These are phyloP conservation scores for Erythrobasidium hasegawianum DNA, from an alignment of 1,284 basidiomycete species.

Conservation along the genomic window DNA sequence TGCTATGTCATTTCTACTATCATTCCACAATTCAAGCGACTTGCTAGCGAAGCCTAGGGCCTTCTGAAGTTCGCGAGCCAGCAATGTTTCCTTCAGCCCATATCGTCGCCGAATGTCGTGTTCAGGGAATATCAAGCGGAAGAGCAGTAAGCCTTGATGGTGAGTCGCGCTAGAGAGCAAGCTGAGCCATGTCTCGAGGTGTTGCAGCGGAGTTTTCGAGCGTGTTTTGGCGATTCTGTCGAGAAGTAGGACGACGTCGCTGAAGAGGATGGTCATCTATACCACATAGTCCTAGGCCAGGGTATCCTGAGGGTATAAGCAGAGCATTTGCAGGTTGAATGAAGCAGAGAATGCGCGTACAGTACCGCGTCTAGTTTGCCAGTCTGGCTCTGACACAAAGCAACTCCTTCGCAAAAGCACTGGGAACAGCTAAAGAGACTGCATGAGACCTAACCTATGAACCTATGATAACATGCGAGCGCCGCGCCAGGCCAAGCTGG, in stretches of 20 bases:
- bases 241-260: slow-evolving; percentile 27
- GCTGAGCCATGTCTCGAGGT: slow-evolving; percentile 14
- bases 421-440: too few relatives aligned
- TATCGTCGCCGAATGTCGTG: slow-evolving; percentile 68
- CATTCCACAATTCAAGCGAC: neutral
- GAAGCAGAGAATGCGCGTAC: too few relatives aligned
- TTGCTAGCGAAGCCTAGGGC: slow-evolving; percentile 49
- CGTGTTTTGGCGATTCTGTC: slow-evolving; percentile 6
- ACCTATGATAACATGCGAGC: too few relatives aligned
- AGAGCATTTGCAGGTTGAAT: too few relatives aligned
- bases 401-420: too few relatives aligned
- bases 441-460: too few relatives aligned
- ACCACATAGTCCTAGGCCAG: too few relatives aligned
- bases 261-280: slow-evolving; percentile 17
- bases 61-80: slow-evolving; percentile 58
- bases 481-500: too few relatives aligned
- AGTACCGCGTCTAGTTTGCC: too few relatives aligned
- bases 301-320: too few relatives aligned
- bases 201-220: neutral
- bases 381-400: too few relatives aligned
- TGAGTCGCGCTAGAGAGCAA: slow-evolving; percentile 25
- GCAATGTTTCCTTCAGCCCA: slow-evolving; percentile 64
- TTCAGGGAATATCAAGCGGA: slow-evolving; percentile 75
- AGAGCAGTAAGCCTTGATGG: slow-evolving; percentile 51
- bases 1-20: slow-evolving; percentile 7